These are phyloP conservation scores for Talaromyces albobiverticillius DNA, from an alignment of 2,329 filamentous ascomycete species.

Conservation along the genomic window DNA sequence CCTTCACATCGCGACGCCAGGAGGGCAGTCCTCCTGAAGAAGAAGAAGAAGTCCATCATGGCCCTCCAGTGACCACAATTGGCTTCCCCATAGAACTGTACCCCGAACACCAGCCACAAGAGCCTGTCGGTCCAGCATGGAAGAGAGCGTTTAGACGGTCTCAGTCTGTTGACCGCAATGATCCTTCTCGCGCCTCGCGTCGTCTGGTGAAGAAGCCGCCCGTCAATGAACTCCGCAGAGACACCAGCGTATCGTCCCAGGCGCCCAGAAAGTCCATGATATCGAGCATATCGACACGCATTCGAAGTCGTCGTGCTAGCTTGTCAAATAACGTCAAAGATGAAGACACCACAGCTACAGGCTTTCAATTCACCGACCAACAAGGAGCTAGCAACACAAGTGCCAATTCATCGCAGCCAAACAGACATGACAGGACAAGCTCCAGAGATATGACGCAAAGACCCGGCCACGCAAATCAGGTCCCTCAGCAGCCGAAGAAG, in stretches of 20 bases:
- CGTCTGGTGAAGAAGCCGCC: constrained; percentile 37
- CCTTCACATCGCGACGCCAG: constrained; percentile 8
- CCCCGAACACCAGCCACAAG: constrained; percentile 3
- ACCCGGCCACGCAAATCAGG: constrained; percentile 14
- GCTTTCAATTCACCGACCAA: background rate
- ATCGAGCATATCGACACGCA: constrained; percentile 14
- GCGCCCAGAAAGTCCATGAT: constrained; percentile 23
- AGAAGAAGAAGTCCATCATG: background rate
- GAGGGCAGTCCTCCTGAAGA: background rate
- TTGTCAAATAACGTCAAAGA: constrained; percentile 3
- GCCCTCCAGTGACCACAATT: constrained; percentile 8
- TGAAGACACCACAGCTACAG: too few relatives aligned
- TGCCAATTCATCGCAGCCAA: background rate
- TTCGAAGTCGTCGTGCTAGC: constrained; percentile 9
- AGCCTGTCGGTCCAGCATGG: constrained; percentile 20
- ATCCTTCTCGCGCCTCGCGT: constrained; percentile 25
- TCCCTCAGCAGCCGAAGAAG: constrained; percentile 10
- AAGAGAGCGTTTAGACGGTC: constrained; percentile 18
- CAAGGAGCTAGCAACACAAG: background rate
- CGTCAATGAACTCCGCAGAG: constrained; percentile 26
- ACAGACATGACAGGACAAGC: background rate
- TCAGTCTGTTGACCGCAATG: constrained; percentile 11
- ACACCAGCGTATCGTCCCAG: constrained; percentile 29
- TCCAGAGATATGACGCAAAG: background rate
- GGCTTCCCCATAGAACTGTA: constrained; percentile 11